Percentiles rank a stretch among this genome's conserved stretches.
phyloP scores from a whole-genome alignment of 768 basidiomycete genomes.

The Lanmaoa pseudosensibilis region DNA sequence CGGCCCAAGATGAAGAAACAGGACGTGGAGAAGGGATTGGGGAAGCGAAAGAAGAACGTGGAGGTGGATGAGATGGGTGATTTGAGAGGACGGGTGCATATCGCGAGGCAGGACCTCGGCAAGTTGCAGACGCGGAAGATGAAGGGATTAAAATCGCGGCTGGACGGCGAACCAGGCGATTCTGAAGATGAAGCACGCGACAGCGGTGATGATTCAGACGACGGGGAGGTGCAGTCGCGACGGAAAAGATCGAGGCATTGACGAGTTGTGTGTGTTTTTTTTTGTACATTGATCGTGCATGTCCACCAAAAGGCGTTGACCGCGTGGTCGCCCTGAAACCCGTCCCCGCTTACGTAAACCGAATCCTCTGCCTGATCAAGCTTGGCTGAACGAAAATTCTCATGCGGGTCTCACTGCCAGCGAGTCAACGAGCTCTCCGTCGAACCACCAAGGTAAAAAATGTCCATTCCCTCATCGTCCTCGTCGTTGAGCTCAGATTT shows the following conservation, averaged over 20 bases:
- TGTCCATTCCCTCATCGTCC: neutral
- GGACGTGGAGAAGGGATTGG: slow-evolving; percentile 81
- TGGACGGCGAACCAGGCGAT: slow-evolving; percentile 1
- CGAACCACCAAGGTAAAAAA: slow-evolving; percentile 7
- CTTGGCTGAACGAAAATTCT: slow-evolving; percentile 20
- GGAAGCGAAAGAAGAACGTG: slow-evolving; percentile 93
- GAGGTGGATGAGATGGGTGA: slow-evolving; percentile 99
- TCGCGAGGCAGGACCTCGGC: slow-evolving; percentile 84
- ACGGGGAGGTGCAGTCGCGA: slow-evolving; percentile 9
- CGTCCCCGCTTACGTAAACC: slow-evolving; percentile 19
- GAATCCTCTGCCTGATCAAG: slow-evolving; percentile 4
- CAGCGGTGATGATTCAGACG: slow-evolving; percentile 17
- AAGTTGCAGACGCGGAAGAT: slow-evolving; percentile 93
- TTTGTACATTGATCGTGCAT: no score
- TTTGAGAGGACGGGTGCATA: slow-evolving; percentile 83
- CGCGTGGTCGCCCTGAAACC: neutral
- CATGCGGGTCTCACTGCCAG: slow-evolving; percentile 9
- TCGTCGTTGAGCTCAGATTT: neutral
- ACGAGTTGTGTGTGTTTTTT: neutral
- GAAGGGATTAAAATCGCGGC: slow-evolving; percentile 76
- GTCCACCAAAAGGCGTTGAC: neutral
- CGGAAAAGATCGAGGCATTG: slow-evolving; percentile 20
- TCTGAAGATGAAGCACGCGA: neutral
- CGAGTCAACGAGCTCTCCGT: slow-evolving; percentile 5
- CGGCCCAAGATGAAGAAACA: slow-evolving; percentile 86